phyloP scores from a whole-genome alignment of 2,329 filamentous ascomycete species.

The Calonectria montana region DNA sequence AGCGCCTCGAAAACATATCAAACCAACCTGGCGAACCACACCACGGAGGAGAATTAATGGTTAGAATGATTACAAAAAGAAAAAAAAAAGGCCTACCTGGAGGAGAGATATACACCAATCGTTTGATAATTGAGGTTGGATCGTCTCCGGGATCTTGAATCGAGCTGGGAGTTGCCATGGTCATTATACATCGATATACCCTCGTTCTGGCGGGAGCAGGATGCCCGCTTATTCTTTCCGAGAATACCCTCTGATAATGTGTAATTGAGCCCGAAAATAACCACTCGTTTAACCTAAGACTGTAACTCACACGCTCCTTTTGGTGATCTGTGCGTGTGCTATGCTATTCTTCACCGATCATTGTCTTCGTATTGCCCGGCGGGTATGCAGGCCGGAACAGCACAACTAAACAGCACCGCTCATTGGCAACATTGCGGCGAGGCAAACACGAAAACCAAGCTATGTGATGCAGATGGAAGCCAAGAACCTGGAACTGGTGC shows the following conservation, averaged over 20 bases:
- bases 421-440: not conserved
- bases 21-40: not conserved
- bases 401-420: not conserved
- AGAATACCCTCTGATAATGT: conserved; percentile 23
- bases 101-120: not conserved
- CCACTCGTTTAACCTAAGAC: conserved; percentile 3
- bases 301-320: not conserved
- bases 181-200: conserved; percentile 30
- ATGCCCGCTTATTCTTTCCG: conserved; percentile 21
- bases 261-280: conserved; percentile 27
- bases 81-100: not conserved
- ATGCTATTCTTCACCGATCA: not conserved
- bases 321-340: not conserved
- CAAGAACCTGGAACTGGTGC: not conserved
- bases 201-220: conserved; percentile 36
- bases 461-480: not conserved
- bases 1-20: not conserved
- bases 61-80: not conserved
- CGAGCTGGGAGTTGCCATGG: not conserved
- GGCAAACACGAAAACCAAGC: not conserved
- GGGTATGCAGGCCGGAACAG: not conserved
- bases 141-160: not conserved
- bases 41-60: not conserved
- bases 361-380: not conserved
- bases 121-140: not conserved